phyloP scores from a whole-genome alignment of 768 basidiomycete species.

The Lentinula sp. region DNA sequence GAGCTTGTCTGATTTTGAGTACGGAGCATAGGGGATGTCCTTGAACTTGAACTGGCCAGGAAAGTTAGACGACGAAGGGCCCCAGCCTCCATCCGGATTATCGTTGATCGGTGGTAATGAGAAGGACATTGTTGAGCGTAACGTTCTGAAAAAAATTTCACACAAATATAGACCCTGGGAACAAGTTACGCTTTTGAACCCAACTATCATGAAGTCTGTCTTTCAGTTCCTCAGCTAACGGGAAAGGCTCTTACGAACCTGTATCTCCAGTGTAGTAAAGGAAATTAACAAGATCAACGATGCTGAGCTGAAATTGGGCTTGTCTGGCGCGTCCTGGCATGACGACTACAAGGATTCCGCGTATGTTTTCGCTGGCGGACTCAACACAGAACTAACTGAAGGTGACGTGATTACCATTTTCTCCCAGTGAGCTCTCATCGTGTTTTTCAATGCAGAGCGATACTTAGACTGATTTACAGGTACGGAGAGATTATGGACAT shows the following conservation, averaged over 20 bases:
- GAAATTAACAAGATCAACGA: constrained; percentile 95
- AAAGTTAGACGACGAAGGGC: constrained; percentile 71
- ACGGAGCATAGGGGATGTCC: constrained; percentile 97
- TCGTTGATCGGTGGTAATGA: constrained; percentile 83
- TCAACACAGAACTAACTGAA: constrained; percentile 86
- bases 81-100: constrained; percentile 93
- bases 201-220: constrained; percentile 65
- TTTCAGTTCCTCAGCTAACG: neutral
- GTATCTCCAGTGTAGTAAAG: constrained; percentile 65
- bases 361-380: constrained; percentile 89
- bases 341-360: constrained; percentile 98
- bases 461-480: constrained; percentile 33
- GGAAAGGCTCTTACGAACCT: neutral
- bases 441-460: constrained; percentile 2
- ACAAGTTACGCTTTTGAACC: neutral
- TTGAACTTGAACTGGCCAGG: constrained; percentile 95
- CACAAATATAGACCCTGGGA: constrained; percentile 23
- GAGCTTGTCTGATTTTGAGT: constrained; percentile 98
- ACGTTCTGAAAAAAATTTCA: constrained; percentile 22
- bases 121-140: constrained; percentile 65
- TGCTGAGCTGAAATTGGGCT: constrained; percentile 76
- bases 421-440: constrained; percentile 69
- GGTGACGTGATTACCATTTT: constrained; percentile 97
- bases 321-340: constrained; percentile 80
- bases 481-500: constrained; percentile 97